Evolutionary conservation across 2,329 filamentous ascomycete genomes (phyloP).

Genomic region (Nigrograna mackinnonii): DNA sequence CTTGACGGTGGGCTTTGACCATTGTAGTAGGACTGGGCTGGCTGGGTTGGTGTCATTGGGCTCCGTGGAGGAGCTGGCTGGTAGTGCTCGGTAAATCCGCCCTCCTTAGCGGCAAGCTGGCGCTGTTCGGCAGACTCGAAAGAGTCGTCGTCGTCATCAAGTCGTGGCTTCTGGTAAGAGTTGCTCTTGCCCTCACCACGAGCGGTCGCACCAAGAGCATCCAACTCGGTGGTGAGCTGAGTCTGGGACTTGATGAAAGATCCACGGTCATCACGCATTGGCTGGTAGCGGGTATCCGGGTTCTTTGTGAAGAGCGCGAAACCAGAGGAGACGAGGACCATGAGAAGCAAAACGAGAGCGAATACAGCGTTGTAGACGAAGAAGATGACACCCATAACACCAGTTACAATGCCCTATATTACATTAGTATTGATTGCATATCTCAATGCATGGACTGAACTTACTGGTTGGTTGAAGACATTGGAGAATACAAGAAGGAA

Average conservation of each 20-base stretch:
- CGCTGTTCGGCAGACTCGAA: constrained; percentile 55
- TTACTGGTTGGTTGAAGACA: constrained; percentile 79
- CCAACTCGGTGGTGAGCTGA: constrained; percentile 84
- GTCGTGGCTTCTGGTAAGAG: constrained; percentile 54
- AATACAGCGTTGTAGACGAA: constrained; percentile 88
- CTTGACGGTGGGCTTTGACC: constrained; percentile 39
- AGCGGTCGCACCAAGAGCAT: constrained; percentile 85
- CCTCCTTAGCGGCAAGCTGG: constrained; percentile 36
- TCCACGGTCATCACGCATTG: constrained; percentile 93
- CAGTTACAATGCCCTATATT: constrained; percentile 72
- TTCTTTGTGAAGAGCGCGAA: constrained; percentile 90
- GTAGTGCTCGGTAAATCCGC: constrained; percentile 45
- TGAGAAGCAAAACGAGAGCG: constrained; percentile 77
- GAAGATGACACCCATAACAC: constrained; percentile 86
- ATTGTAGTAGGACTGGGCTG: constrained; percentile 35
- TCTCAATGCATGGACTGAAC: constrained; percentile 23
- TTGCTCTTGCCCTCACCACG: constrained; percentile 69
- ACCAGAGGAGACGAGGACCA: constrained; percentile 76
- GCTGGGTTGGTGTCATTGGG: constrained; percentile 44
- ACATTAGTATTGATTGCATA: constrained; percentile 15
- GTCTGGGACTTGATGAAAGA: constrained; percentile 98
- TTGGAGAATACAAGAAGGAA: constrained; percentile 88
- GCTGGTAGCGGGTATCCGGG: constrained; percentile 91
- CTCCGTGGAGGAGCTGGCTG: constrained; percentile 50
- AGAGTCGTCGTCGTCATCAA: constrained; percentile 74